phyloP scores from a whole-genome alignment of 257 asterid genomes.

The Solanum medicagineum region DNA sequence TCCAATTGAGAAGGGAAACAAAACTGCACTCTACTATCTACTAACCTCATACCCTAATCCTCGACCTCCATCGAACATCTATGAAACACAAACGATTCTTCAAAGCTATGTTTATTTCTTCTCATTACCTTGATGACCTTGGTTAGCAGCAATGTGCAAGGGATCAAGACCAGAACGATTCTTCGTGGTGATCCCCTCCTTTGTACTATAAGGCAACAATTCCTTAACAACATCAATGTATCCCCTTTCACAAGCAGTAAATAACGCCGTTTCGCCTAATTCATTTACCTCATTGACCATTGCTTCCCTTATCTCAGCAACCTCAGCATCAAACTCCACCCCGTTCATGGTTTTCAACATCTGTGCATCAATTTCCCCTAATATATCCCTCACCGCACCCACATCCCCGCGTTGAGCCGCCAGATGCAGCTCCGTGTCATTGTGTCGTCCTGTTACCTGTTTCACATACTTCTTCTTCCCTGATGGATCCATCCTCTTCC shows the following conservation, averaged over 20 bases:
- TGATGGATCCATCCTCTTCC: conserved; percentile 30
- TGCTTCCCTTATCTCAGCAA: conserved; percentile 39
- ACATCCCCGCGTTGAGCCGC: conserved; percentile 81
- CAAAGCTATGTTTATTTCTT: not conserved
- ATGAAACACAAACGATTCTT: not conserved
- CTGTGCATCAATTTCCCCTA: conserved; percentile 60
- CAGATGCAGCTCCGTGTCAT: conserved; percentile 80
- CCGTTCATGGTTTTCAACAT: conserved; percentile 41
- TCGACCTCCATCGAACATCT: not conserved
- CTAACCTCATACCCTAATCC: too few species aligned
- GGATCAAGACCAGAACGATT: conserved; percentile 45
- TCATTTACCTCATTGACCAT: conserved; percentile 54
- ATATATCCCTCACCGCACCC: conserved; percentile 49
- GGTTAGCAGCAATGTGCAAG: conserved; percentile 50
- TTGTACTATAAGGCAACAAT: conserved; percentile 32
- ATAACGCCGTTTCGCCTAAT: conserved; percentile 49
- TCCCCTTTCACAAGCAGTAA: conserved; percentile 43
- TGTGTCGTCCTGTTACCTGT: conserved; percentile 88
- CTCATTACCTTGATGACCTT: conserved; percentile 41
- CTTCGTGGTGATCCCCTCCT: conserved; percentile 32
- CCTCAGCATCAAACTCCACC: conserved; percentile 47
- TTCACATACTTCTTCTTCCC: conserved; percentile 63
- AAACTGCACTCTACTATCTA: not conserved
- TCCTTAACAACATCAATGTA: conserved; percentile 31
- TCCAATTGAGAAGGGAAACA: not conserved